Base-by-base conservation (phyloP, 352 stramenopile species). In the Globisporangium acanthophoron region DNA sequence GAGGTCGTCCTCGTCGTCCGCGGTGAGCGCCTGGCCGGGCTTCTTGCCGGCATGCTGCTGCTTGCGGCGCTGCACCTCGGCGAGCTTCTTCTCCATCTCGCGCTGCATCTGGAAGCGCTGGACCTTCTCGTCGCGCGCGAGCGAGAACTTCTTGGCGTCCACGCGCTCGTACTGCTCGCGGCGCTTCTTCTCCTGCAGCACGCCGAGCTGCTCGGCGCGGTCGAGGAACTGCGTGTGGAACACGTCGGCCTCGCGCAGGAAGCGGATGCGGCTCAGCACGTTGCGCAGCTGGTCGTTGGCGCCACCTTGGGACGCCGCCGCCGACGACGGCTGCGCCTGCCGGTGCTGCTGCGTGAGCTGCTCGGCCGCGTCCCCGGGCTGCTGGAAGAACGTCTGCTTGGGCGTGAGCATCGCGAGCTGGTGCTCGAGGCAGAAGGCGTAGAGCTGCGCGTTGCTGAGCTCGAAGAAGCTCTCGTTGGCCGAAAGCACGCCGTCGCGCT, bases 161-260 rank as follows among this genome's bases (percentile, higher is more conserved):
- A 92, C 72, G 12, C 78, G 76, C 62, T 88, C 78, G 67, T 92
- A 88, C 67, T 92, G 81, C 52, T 88, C 75, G 39, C 77, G 73
- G 15, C 83, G 76, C 64, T 88, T 87, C 66, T 73, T 83, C 35
- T 81, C 71, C 50, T 77, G 76, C 11, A 94, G 55, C n/a, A 89
- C 69, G 3, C 74, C 69, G 59, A 77, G 70, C 53, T 61, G 62
- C 69, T 90, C 80, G 9, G 82, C 80, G 15, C 76, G 73, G 62
- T 94, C 80, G 39, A 92, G 62, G 51, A 89, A 92, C 56, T 90
- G 68, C n/a, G 73, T 85, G 57, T 90, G 66, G 55, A 92, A 88
- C 48, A 88, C 71, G 54, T 90, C 81, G 5, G 82, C 77, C 20
- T 92, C 84, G n/a, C 73, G 73, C 47, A 91, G 54, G 31, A 87